Percentiles rank a stretch among this genome's conserved stretches.
Conservation (phyloP, 2,329 filamentous ascomycete genomes). For the Neurospora sp. region DNA sequence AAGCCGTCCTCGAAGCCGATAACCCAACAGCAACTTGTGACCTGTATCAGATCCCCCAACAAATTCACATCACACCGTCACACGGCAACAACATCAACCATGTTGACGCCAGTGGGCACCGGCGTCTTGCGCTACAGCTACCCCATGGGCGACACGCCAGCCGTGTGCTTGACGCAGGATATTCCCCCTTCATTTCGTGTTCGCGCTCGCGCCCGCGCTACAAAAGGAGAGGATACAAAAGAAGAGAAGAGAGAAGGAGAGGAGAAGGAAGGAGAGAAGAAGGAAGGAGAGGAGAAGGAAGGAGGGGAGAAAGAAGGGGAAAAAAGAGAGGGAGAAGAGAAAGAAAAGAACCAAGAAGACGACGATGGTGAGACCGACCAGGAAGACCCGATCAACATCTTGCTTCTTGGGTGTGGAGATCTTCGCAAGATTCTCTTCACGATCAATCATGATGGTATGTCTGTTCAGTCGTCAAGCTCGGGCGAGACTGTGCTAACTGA, state of each 20-base stretch:
- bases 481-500: not conserved
- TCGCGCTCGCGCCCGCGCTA: not conserved
- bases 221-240: not conserved
- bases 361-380: not conserved
- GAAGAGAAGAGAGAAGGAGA: not conserved
- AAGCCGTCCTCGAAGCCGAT: not conserved
- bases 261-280: not conserved
- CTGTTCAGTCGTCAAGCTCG: not conserved
- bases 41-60: not conserved
- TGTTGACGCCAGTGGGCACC: not conserved
- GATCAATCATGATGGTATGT: slow-evolving; percentile 27
- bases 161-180: slow-evolving; percentile 36
- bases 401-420: slow-evolving; percentile 48
- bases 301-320: not conserved
- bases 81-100: not conserved
- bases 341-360: slow-evolving; percentile 16
- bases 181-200: slow-evolving; percentile 25
- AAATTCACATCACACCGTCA: not conserved
- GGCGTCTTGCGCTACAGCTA: slow-evolving; percentile 26
- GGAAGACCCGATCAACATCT: slow-evolving; percentile 24
- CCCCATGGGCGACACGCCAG: slow-evolving; percentile 45
- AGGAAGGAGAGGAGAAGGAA: not conserved
- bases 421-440: slow-evolving; percentile 47
- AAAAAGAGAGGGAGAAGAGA: not conserved
- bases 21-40: not conserved